Evolutionary conservation across 306 rosid species (phyloP), one percentile per base, ranked within the genome.

Genomic region (Hippophae tibetana): DNA sequence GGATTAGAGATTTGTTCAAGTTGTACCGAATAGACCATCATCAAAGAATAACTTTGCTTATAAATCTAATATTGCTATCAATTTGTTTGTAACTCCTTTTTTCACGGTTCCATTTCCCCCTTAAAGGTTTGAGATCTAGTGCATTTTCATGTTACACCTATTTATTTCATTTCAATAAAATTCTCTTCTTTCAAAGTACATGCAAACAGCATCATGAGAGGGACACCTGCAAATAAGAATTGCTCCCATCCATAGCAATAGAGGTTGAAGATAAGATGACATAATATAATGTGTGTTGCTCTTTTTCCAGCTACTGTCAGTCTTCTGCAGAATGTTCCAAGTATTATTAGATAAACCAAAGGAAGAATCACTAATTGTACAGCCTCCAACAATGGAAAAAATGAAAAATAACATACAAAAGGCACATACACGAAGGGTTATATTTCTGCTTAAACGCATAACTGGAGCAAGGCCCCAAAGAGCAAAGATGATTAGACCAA

Each of bases 171-270:
- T 25, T 10, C 18, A 13, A 12, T 31, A 7, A 61, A 48, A 43
- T 13, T 27, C 46, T 43, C 25, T 9, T 49, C 7, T 49, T 46
- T 3, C 13, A 47, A 43, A 47, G 40, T 6, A 14, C 9, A 27
- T 5, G 25, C 7, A 58, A 41, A 41, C 58, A 5, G 54, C 38
- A 52, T 53, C 10, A 55, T 51, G 48, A 77, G 18, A 63, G 43
- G 11, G 47, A 76, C 52, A 87, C 97, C 97, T 90, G 97, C 96
- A 90, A 69, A 90, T 76, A 69, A 90, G 89, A 72, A 81, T 43
- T 57, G 87, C 90, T 77, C 94, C 97, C 7, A 67, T 61, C 97
- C 97, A 90, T 52, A 90, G 81, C 59, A 90, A 69, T 77, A 85
- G 55, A 62, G 97, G 97, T 63, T 54, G 97, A 70, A 90, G 69